phyloP scores from a whole-genome alignment of 139 green algal genomes.

The Chara braunii region DNA sequence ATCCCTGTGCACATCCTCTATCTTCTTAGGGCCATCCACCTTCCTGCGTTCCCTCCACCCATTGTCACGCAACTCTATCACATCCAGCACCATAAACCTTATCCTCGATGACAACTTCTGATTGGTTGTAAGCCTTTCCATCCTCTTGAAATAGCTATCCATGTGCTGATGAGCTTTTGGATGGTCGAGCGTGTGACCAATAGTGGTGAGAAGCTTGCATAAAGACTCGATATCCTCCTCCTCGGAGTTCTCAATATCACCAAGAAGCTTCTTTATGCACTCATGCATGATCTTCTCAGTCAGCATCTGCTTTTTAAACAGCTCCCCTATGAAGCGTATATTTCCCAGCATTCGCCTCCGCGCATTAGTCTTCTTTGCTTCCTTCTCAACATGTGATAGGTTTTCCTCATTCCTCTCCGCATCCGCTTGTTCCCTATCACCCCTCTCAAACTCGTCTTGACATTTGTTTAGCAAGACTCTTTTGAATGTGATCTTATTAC shows the following conservation, averaged over 20 bases:
- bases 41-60: conserved; percentile 46
- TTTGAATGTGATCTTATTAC: conserved; percentile 72
- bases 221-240: conserved; percentile 94
- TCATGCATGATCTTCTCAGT: conserved; percentile 97
- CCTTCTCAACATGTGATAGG: background rate
- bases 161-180: conserved; percentile 47
- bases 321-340: conserved; percentile 96
- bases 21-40: conserved; percentile 54
- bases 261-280: conserved; percentile 65
- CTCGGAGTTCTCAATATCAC: conserved; percentile 40
- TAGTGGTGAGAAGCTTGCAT: conserved; percentile 89
- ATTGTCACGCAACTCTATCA: conserved; percentile 48
- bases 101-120: conserved; percentile 36
- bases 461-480: conserved; percentile 95
- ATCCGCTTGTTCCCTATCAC: conserved; percentile 13
- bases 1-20: conserved; percentile 51
- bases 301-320: conserved; percentile 89
- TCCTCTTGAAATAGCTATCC: conserved; percentile 46
- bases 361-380: conserved; percentile 8
- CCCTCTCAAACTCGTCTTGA: conserved; percentile 83
- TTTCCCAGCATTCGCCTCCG: conserved; percentile 81
- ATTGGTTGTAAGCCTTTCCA: conserved; percentile 32
- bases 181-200: conserved; percentile 47
- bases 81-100: conserved; percentile 47
- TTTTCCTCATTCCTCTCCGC: conserved; percentile 6